Evolutionary conservation across 139 green algal species (phyloP), one percentile per base, ranked within the genome.

Genomic region (Tetradesmus lagerheimii): DNA sequence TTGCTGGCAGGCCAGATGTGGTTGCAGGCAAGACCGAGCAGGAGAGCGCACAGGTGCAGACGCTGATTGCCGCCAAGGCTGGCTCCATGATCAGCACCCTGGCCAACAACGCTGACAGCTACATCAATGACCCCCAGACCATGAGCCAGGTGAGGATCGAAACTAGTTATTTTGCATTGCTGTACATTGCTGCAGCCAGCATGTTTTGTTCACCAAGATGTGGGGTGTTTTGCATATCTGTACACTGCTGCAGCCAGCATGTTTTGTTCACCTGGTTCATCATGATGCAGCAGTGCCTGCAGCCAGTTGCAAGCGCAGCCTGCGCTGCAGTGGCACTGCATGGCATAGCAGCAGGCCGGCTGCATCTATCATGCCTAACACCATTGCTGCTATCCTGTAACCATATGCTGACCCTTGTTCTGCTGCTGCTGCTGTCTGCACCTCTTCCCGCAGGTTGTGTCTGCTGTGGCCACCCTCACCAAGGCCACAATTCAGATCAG

Each of bases 401-500:
- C n/a, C n/a, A n/a, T n/a, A n/a, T n/a, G n/a, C n/a, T n/a, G n/a
- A n/a, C n/a, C 43, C 43, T 50, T 50, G 43, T 50, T 14, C 43
- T 8, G 8, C 43, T 50, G 39, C 27, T 37, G 14, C 39, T 38
- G 41, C 39, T 12, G 12, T 62, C 47, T 75, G 47, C n/a, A 11
- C 4, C 35, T 6, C 23, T 83, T 9, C 41, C 66, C 43, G 45
- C 80, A 86, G 80, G 45, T 86, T 71, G 80, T 86, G 31, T 86
- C 80, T 43, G 45, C 80, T 45, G 80, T 86, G 0, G 80, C 80
- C 9, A 86, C 80, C 11, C 80, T 86, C 29, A 75, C 45, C 80
- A 86, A 86, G 80, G n/a, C 80, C 45, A 75, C 80, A n/a, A 86
- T 2, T 14, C 45, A 71, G 29, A 47, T 86, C 43, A 86, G 80